Evolutionary conservation across 2,329 filamentous ascomycete species (phyloP).

Genomic region (Ascochyta pisi): DNA sequence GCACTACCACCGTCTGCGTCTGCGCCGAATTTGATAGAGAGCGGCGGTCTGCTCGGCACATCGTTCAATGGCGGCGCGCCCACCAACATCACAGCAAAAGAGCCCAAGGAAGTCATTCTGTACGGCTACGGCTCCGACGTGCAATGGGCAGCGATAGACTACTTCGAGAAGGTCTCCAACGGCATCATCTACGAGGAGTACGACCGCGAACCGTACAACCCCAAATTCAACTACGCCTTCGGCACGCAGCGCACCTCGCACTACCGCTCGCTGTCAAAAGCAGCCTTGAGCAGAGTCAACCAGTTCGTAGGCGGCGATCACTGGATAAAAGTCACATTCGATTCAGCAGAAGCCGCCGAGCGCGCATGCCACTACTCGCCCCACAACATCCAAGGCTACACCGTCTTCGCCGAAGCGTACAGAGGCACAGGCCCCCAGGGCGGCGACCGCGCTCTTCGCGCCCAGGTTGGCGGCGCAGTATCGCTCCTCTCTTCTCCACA

Average conservation of each 20-base stretch:
- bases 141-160: slow-evolving; percentile 84
- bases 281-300: slow-evolving; percentile 81
- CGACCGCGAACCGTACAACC: slow-evolving; percentile 78
- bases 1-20: slow-evolving; percentile 41
- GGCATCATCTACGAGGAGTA: slow-evolving; percentile 94
- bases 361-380: slow-evolving; percentile 56
- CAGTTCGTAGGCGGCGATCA: slow-evolving; percentile 82
- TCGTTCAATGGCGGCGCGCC: slow-evolving; percentile 39
- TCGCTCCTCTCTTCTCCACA: slow-evolving; percentile 45
- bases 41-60: slow-evolving; percentile 29
- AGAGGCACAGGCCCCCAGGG: slow-evolving; percentile 53
- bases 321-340: slow-evolving; percentile 75
- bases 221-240: slow-evolving; percentile 75
- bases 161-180: slow-evolving; percentile 81
- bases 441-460: slow-evolving; percentile 52
- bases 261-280: slow-evolving; percentile 70
- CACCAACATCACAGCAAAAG: slow-evolving; percentile 54
- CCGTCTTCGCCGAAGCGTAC: slow-evolving; percentile 57
- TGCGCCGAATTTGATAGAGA: slow-evolving; percentile 43
- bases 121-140: slow-evolving; percentile 76
- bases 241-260: slow-evolving; percentile 73
- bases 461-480: slow-evolving; percentile 37
- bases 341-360: slow-evolving; percentile 57
- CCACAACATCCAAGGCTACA: slow-evolving; percentile 55
- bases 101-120: slow-evolving; percentile 80